Conservation (phyloP, 2,329 filamentous ascomycete genomes). For the Stachybotrys echinatus region DNA sequence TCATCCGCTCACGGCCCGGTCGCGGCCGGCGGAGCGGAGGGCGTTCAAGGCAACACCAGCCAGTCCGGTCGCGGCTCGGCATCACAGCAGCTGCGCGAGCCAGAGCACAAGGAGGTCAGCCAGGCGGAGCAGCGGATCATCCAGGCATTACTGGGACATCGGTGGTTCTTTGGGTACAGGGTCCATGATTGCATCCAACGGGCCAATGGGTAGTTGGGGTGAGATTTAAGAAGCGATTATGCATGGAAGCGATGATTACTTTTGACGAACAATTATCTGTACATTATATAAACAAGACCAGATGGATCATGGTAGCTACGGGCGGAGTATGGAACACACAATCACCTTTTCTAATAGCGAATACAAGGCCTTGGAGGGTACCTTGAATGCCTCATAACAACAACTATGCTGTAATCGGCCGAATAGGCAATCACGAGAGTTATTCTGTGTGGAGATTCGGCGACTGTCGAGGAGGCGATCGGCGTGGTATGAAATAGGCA, state of each 20-base stretch:
- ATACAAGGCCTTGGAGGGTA: not conserved
- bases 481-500: too few species aligned
- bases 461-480: too few species aligned
- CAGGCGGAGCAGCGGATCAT: conserved; percentile 63
- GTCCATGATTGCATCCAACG: conserved; percentile 61
- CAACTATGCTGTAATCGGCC: too few species aligned
- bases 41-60: conserved; percentile 50
- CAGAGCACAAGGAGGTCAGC: conserved; percentile 77
- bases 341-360: not conserved
- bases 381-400: too few species aligned
- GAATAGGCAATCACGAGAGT: too few species aligned
- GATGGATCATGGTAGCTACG: not conserved
- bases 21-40: conserved; percentile 46
- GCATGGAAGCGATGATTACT: not conserved
- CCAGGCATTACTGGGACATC: conserved; percentile 88
- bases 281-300: not conserved
- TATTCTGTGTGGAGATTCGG: too few species aligned
- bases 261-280: not conserved
- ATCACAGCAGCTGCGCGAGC: conserved; percentile 71
- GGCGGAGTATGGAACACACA: not conserved
- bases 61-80: conserved; percentile 42
- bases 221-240: conserved; percentile 53
- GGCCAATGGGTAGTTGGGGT: conserved; percentile 72
- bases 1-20: conserved; percentile 72
- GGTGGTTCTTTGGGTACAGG: conserved; percentile 75